Percentiles rank a stretch among this genome's conserved stretches.
Conservation (phyloP, 1,284 basidiomycete species). For the Ustilago shanxiensis region DNA sequence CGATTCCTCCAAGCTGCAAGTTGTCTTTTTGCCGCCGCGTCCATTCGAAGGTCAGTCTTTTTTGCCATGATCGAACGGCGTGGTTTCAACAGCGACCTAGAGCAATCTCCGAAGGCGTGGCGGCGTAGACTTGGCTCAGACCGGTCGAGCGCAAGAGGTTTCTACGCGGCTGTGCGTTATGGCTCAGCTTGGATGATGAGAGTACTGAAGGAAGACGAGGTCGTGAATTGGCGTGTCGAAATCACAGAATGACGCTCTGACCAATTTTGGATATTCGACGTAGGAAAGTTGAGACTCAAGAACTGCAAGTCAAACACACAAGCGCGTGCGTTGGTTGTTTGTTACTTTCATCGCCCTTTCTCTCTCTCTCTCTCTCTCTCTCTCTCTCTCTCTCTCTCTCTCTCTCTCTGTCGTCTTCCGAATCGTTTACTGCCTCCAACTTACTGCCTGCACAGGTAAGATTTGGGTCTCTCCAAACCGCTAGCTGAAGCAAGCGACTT, state of each 20-base stretch:
- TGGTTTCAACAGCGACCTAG: no score
- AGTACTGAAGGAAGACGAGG: not conserved
- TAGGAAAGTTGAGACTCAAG: not conserved
- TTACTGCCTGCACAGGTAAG: not conserved
- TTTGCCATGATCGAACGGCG: no score
- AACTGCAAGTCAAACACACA: constrained; percentile 1
- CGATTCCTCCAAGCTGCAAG: constrained; percentile 43
- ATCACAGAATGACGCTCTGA: constrained; percentile 26
- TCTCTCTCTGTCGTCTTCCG: not conserved
- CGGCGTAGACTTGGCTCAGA: no score
- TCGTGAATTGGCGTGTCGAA: not conserved
- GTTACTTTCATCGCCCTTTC: not conserved
- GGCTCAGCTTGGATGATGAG: no score
- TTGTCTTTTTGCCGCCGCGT: constrained; percentile 4
- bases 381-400: no score
- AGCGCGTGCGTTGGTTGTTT: not conserved
- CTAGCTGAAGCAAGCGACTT: not conserved
- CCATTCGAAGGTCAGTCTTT: not conserved
- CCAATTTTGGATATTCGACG: constrained; percentile 24
- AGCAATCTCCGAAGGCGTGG: no score
- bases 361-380: no score
- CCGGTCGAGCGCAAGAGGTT: no score
- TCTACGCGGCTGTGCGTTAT: no score
- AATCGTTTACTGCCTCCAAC: not conserved
- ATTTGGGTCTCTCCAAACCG: not conserved